Base-by-base conservation (phyloP, 2,329 filamentous ascomycete genomes). In the Epichloe sp. region DNA sequence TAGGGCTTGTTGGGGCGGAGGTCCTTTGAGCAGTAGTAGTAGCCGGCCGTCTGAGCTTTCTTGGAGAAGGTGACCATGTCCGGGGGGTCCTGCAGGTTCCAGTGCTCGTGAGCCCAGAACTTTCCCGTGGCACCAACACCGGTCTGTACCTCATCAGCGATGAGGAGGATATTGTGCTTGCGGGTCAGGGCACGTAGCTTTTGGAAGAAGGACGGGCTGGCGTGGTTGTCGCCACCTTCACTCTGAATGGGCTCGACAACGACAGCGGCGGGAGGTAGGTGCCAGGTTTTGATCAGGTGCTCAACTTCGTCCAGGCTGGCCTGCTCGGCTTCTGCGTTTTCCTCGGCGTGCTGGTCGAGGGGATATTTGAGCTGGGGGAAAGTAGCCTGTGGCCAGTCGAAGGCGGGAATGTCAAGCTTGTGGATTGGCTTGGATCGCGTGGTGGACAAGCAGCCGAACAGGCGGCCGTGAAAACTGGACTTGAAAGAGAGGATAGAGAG, bases 41-140 rank as follows among this genome's bases (percentile, higher is more conserved):
- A 95, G 36, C 89, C 89, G 6, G 90, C 89, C 2, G 89, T 87
- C 72, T 95, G 89, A 3, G 89, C 90, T 77, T 95, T 95, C 77
- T 95, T 95, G 63, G 82, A 87, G 73, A 95, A 95, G 53, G 89
- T 95, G 44, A 95, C 89, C 75, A 95, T 93, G 73, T 95, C 89
- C 0, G 89, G 89, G 89, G 89, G 86, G 37, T 81, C 72, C 47
- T 76, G 64, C 43, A 95, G 78, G 67, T 86, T 78, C 89, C 89
- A 95, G 81, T 95, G 90, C 62, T 95, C 88, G 73, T 95, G 90
- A 8, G 90, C 89, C 89, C 89, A 95, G 81, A 95, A 95, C 68
- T 87, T 89, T 60, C 89, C 89, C 0, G 89, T 95, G 40, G 90
- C 88, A 60, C 90, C 90, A 26, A 95, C 84, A 65, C 89, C 90